These are phyloP conservation scores for Lasiosphaeria hispida DNA, from an alignment of 495 filamentous ascomycete species.

Conservation along the genomic window DNA sequence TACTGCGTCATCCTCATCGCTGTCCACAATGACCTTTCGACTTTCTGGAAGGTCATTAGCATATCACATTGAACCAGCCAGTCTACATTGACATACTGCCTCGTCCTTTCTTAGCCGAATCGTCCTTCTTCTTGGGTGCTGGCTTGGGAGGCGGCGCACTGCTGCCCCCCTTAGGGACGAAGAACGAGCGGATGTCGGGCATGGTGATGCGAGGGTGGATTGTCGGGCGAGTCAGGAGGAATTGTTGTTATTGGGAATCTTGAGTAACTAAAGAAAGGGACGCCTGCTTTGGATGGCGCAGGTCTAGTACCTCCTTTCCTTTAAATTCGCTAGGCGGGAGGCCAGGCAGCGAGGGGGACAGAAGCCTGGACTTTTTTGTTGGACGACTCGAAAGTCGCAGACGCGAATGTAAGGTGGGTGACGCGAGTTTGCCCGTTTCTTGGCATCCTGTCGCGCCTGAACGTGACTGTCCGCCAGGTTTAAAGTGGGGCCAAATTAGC, in stretches of 20 bases:
- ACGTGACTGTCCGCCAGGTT: slow-evolving; percentile 1
- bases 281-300: background rate
- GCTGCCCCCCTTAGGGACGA: slow-evolving; percentile 58
- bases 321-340: background rate
- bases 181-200: slow-evolving; percentile 83
- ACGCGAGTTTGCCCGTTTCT: slow-evolving; percentile 1
- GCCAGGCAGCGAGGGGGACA: slow-evolving; percentile 4
- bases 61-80: background rate
- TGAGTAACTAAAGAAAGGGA: background rate
- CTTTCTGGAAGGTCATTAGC: slow-evolving; percentile 46
- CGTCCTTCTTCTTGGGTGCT: slow-evolving; percentile 46
- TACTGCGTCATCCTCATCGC: slow-evolving; percentile 63
- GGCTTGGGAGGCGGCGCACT: slow-evolving; percentile 42
- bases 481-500: background rate
- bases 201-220: slow-evolving; percentile 37
- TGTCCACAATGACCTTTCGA: slow-evolving; percentile 73
- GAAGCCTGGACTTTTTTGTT: slow-evolving; percentile 4
- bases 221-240: background rate
- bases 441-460: slow-evolving; percentile 9
- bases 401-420: slow-evolving; percentile 6
- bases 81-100: slow-evolving; percentile 31
- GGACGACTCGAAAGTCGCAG: background rate
- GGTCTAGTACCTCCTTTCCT: background rate
- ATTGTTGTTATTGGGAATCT: background rate
- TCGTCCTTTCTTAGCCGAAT: slow-evolving; percentile 41